Base-by-base conservation (phyloP, 768 basidiomycete species). In the Suillus hirtellus region DNA sequence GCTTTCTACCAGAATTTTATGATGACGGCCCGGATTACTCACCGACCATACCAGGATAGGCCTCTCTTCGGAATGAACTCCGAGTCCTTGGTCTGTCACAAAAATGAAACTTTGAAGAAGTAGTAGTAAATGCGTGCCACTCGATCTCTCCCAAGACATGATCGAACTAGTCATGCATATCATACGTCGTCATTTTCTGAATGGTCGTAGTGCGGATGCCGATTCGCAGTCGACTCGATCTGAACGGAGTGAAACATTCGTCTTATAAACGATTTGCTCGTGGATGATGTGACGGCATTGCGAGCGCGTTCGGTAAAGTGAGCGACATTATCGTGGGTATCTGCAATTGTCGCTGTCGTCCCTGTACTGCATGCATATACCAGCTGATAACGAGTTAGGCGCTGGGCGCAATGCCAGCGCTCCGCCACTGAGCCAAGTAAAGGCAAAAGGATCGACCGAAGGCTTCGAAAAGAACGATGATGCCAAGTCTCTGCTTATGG, bases 101-200 rank as follows among this genome's bases (percentile, higher is more conserved):
- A 37, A 75, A 73, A 4, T 67, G 70, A 35, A 81, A 67, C 34
- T 64, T 71, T 6, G 76, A 72, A 0, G 76, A 72, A 0, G 77
- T 31, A 31, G 31, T 31, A 71, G 69, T 67, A 10, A 78, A 38
- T 1, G 67, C 1, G 27, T 67, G 73, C 73, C 77, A 79, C 14
- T 78, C 71, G 1, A 81, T 77, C 59, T 72, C 64, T 8, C 72
- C 80, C 4, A 80, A 67, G 3, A 59, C 60, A 0, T n/a, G n/a
- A n/a, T 69, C 71, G 60, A 77, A 76, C 1, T 71, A 70, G 62
- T 76, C 74, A 5, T 27, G 68, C 69, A 73, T 70, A 42, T 73
- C 71, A 59, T 40, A 43, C 0, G 24, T 69, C 65, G 3, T 66
- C 54, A 60, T 69, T 74, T 2, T 71, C 63, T 4, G 31, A 31